phyloP scores from a whole-genome alignment of 306 rosid species.

The Citrullus amarus region DNA sequence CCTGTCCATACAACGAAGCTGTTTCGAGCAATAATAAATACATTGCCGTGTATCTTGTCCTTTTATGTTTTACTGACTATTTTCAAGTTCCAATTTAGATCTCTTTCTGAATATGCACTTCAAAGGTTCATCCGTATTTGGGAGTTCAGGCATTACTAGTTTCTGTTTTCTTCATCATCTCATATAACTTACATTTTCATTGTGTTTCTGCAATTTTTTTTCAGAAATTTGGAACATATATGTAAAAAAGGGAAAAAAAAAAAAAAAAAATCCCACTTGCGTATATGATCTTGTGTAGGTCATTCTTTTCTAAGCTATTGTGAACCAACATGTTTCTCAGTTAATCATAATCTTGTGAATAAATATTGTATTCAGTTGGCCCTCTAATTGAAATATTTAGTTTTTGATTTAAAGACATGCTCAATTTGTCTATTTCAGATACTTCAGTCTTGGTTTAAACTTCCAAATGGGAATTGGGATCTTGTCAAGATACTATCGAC shows the following conservation, averaged over 20 bases:
- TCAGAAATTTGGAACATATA: neutral
- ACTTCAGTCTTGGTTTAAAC: conserved; percentile 87
- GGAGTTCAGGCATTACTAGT: neutral
- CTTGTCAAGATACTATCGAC: conserved; percentile 57
- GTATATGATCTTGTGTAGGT: neutral
- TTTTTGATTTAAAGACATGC: neutral
- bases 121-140: neutral
- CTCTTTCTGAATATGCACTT: neutral
- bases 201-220: neutral
- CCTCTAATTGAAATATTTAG: neutral
- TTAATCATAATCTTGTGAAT: neutral
- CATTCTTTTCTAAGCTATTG: neutral
- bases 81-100: neutral
- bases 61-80: neutral
- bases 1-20: neutral
- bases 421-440: conserved; percentile 34
- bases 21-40: neutral
- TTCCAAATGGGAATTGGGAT: conserved; percentile 79
- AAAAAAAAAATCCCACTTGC: neutral
- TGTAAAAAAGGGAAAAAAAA: neutral
- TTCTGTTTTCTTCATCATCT: neutral
- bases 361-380: neutral
- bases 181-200: neutral
- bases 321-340: neutral
- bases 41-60: neutral